phyloP scores from a whole-genome alignment of 495 filamentous ascomycete species.

The Daldinia grandis region DNA sequence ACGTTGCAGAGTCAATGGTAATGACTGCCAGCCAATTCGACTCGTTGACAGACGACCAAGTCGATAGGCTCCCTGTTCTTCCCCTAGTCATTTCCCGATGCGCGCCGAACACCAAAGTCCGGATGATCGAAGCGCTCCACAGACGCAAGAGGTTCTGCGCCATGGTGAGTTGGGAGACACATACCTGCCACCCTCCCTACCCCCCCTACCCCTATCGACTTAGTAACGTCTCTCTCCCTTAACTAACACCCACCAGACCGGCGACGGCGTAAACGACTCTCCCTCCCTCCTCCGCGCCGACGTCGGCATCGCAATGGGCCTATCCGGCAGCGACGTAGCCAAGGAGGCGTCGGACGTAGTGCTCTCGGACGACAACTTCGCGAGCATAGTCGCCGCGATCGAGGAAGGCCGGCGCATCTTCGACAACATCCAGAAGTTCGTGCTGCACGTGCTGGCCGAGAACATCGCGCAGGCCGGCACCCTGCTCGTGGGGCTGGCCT shows the following conservation, averaged over 20 bases:
- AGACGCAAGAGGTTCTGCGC: slow-evolving; percentile 69
- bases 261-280: slow-evolving; percentile 83
- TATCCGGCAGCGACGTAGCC: slow-evolving; percentile 74
- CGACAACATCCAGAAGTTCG: slow-evolving; percentile 82
- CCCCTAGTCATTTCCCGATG: slow-evolving; percentile 76
- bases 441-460: slow-evolving; percentile 75
- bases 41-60: slow-evolving; percentile 63
- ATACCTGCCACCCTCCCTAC: not conserved
- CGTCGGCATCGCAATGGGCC: slow-evolving; percentile 81
- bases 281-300: slow-evolving; percentile 77
- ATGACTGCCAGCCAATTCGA: slow-evolving; percentile 74
- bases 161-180: slow-evolving; percentile 52
- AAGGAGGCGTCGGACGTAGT: slow-evolving; percentile 82
- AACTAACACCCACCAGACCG: slow-evolving; percentile 50
- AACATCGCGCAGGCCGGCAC: slow-evolving; percentile 76
- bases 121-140: slow-evolving; percentile 76
- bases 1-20: slow-evolving; percentile 68
- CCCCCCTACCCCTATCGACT: not conserved
- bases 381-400: slow-evolving; percentile 75
- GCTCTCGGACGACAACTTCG: slow-evolving; percentile 80
- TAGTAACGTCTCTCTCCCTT: not conserved
- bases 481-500: slow-evolving; percentile 73
- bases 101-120: slow-evolving; percentile 72
- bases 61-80: slow-evolving; percentile 67
- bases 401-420: slow-evolving; percentile 77